Base-by-base conservation (phyloP, 2,329 filamentous ascomycete genomes). In the Zarea fungicola region DNA sequence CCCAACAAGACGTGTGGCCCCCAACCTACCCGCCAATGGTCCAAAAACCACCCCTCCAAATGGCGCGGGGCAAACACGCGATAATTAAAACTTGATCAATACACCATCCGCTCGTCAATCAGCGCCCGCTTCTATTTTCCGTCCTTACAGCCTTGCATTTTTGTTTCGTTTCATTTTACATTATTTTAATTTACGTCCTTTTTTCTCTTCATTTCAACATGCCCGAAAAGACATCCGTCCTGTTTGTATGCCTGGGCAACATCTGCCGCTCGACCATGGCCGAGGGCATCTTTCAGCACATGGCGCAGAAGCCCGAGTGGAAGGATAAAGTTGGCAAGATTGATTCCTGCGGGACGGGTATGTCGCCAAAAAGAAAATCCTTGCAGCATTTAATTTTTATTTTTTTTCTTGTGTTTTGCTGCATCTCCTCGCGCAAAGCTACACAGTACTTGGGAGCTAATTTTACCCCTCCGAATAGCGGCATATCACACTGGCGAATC, bases 241-340 rank as follows among this genome's bases (percentile, higher is more conserved):
- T 97, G 45, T 97, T 97, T 64, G 92, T 97, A 58, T 99, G 93
- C 70, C 78, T 97, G 28, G 93, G 93, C 65, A 99, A 99, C 69
- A 97, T 97, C 62, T 99, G 90, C 65, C 77, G 80, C 52, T 96
- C 90, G 7, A 88, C 93, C 26, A 97, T 99, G 93, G 89, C 91
- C 39, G 92, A 97, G 73, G 93, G 88, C 42, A 87, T 96, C 56
- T 97, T 99, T 71, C 81, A 83, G 51, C 80, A 84, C 52, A 71
- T 93, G 34, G 77, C 78, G 34, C 75, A 78, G 56, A 78, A 84
- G 57, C 69, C 78, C 40, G 74, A 79, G 21, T 82, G 81, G 60
- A 73, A 77, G 58, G 73, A 68, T 40, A 70, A 74, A 52, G 81
- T 96, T 61, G 72, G 71, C 14, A 72, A 72, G 52, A 82, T 96